A percentile compares a stretch with the other conserved stretches of the same genome.
phyloP scores from a whole-genome alignment of 2,329 filamentous ascomycete species.

The Aspergillus sp. region DNA sequence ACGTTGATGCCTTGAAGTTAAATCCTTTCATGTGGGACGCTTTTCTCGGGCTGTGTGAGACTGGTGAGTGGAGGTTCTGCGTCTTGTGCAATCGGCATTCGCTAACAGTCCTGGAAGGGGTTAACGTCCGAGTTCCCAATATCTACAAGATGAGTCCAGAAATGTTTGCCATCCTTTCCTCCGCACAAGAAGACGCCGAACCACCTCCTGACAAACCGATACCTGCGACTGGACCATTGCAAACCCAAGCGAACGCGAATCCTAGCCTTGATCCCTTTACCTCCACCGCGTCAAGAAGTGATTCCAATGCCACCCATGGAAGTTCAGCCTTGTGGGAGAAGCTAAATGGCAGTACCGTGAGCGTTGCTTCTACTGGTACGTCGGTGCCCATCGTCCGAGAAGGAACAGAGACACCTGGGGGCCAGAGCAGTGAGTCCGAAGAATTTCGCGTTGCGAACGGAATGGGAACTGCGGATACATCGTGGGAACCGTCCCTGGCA shows the following conservation, averaged over 20 bases:
- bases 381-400: slow-evolving; percentile 44
- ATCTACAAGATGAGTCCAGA: slow-evolving; percentile 76
- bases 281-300: slow-evolving; percentile 30
- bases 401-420: slow-evolving; percentile 62
- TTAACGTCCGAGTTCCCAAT: slow-evolving; percentile 75
- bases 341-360: slow-evolving; percentile 46
- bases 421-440: slow-evolving; percentile 43
- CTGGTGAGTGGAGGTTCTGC: slow-evolving; percentile 42
- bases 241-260: slow-evolving; percentile 36
- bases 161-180: slow-evolving; percentile 51
- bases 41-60: slow-evolving; percentile 83
- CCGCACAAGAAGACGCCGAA: slow-evolving; percentile 29
- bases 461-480: slow-evolving; percentile 25
- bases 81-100: neutral
- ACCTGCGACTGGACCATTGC: slow-evolving; percentile 31
- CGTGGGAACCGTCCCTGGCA: slow-evolving; percentile 44
- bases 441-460: slow-evolving; percentile 36
- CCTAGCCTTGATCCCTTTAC: slow-evolving; percentile 44
- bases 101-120: slow-evolving; percentile 53
- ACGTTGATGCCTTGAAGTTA: slow-evolving; percentile 80
- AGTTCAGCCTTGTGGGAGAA: slow-evolving; percentile 50
- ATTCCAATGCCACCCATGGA: slow-evolving; percentile 32
- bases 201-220: slow-evolving; percentile 29
- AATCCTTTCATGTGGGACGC: slow-evolving; percentile 99
- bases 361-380: slow-evolving; percentile 32